Base-by-base conservation (phyloP, 768 basidiomycete species). In the Fomitopsis serialis region DNA sequence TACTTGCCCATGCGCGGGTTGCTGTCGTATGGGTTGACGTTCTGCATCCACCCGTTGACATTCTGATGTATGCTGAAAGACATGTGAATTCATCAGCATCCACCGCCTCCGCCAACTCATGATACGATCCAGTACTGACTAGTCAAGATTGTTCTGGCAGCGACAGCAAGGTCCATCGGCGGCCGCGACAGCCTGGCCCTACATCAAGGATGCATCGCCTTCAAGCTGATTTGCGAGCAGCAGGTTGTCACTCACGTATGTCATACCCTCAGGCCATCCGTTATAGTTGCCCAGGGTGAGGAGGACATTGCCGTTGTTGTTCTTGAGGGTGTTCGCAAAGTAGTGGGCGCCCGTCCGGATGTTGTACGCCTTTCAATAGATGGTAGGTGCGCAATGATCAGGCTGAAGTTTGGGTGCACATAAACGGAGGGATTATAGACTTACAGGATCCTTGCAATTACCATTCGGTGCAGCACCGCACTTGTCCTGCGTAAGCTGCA, bases 81-180 rank as follows among this genome's bases (percentile, higher is more conserved):
- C 45, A 50, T 29, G 1, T 13, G n/a, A 22, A 3, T 43, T 51
- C 6, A 29, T 27, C 24, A 23, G 24, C 45, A 17, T 27, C 58
- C 11, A 42, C 17, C 15, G 13, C 19, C 7, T 37, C 10, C n/a
- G 35, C 21, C 0, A 13, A 8, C 19, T 5, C 27, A 21, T 25
- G 23, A 47, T 10, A 19, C 3, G 15, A 47, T 17, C 6, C 8
- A 5, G 10, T 27, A 74, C 85, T 60, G 62, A 87, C 88, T 94
- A 94, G 70, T 92, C 92, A 45, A 90, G 74, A 72, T 93, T 93
- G 65, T 90, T 85, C 73, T 92, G 90, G 67, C 85, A 85, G 43
- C 66, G 70, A 68, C 85, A 88, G 72, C 87, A 88, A 45, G 62
- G 32, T 1, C 74, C 69, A 46, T 71, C 48, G 11, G 72, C 77